Evolutionary conservation across 1,284 basidiomycete genomes (phyloP), one percentile per base, ranked within the genome.

Genomic region (Trametes sp.): DNA sequence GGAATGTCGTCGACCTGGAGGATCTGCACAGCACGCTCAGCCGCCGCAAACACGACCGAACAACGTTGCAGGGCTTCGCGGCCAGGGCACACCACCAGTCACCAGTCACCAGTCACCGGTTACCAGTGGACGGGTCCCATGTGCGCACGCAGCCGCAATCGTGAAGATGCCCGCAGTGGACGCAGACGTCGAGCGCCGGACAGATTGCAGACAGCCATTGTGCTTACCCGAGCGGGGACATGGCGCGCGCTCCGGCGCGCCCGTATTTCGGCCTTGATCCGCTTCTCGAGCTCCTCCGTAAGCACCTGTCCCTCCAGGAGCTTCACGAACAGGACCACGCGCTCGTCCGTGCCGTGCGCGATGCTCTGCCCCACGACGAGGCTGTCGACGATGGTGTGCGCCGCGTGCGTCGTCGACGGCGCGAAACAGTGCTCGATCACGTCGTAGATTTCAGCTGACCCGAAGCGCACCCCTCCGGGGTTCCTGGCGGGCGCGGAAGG

Each of bases 381-480:
- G 62, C 85, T 88, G 73, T 95, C 93, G 54, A 85, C 80, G 54
- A 95, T 81, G 36, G 78, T 75, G 63, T 81, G 77, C 45, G 78
- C 75, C 35, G 78, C 78, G 54, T 79, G 77, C 35, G 77, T 79
- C 24, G 79, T 68, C 45, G 73, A 68, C 45, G 74, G 72, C 49
- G 77, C 78, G 73, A 89, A 88, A 70, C 81, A 84, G 63, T 82
- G 74, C 68, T 93, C 92, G 44, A 96, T 81, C 49, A 94, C 88
- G 70, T 92, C 89, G 78, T 96, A 96, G 57, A 96, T 86, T 76
- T 96, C 94, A 31, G 89, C 86, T 35, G 90, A 90, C 23, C 94
- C 94, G 72, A 95, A 96, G 23, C 94, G 86, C 63, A 96, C 87
- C 2, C 94, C 94, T 57, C 90, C 90, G 4, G 94, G 93, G 75